Conservation (phyloP, 139 green algal species). For the Parachlorella kessleri region DNA sequence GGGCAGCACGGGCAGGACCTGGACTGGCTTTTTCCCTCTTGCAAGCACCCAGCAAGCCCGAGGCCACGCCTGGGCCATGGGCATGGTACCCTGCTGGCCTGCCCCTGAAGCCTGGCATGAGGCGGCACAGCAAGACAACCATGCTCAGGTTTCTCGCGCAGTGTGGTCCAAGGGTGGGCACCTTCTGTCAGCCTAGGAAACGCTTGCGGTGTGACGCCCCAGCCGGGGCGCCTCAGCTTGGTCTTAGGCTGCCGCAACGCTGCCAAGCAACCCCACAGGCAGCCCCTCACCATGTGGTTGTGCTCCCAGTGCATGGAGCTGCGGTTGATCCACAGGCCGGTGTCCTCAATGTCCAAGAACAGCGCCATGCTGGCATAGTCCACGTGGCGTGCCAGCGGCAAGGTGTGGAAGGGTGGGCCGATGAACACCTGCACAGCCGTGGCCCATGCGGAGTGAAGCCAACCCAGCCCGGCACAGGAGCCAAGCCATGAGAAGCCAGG, state of each 20-base stretch:
- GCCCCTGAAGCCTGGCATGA: not conserved
- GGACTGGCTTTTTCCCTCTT: not conserved
- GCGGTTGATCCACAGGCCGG: slow-evolving; percentile 23
- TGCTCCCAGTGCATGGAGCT: slow-evolving; percentile 23
- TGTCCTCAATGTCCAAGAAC: slow-evolving; percentile 38
- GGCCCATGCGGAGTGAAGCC: not conserved
- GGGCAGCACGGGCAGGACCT: not conserved
- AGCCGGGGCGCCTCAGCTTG: not conserved
- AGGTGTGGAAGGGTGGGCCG: slow-evolving; percentile 40
- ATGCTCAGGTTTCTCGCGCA: not conserved
- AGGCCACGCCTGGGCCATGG: too few species aligned
- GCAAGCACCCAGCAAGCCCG: too few species aligned
- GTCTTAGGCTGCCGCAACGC: not conserved
- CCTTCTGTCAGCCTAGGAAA: too few species aligned
- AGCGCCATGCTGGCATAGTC: slow-evolving; percentile 32
- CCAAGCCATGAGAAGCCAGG: not conserved
- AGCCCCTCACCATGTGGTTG: slow-evolving; percentile 39
- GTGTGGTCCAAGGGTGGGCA: too few species aligned
- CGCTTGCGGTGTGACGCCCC: not conserved
- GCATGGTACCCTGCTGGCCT: not conserved
- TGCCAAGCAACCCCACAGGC: not conserved
- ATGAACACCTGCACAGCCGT: slow-evolving; percentile 48
- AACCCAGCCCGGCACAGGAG: not conserved
- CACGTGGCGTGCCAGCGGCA: slow-evolving; percentile 36
- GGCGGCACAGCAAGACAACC: too few species aligned